These are phyloP conservation scores for Aspergillus transmontanensis DNA, from an alignment of 2,329 filamentous ascomycete species.

Conservation along the genomic window DNA sequence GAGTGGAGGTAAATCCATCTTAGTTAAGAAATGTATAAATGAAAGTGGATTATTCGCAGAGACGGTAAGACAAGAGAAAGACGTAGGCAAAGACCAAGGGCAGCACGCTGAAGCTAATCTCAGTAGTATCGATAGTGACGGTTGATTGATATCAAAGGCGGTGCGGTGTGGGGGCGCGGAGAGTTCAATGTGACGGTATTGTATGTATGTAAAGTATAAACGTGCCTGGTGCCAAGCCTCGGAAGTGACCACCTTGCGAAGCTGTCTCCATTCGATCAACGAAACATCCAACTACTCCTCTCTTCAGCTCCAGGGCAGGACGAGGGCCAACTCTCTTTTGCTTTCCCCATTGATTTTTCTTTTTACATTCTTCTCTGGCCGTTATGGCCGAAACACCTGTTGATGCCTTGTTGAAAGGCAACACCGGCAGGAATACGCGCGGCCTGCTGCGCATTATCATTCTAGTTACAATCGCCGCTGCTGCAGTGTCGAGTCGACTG, in stretches of 20 bases:
- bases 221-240: constrained; percentile 39
- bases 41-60: background rate
- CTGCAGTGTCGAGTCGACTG: constrained; percentile 87
- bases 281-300: constrained; percentile 25
- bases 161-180: constrained; percentile 4
- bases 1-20: constrained; percentile 35
- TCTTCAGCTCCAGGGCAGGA: constrained; percentile 18
- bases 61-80: background rate
- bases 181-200: constrained; percentile 3
- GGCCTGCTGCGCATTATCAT: constrained; percentile 87
- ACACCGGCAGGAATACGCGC: constrained; percentile 77
- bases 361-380: constrained; percentile 36
- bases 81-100: background rate
- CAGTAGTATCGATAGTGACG: background rate
- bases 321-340: constrained; percentile 28
- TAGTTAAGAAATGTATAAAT: background rate
- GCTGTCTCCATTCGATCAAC: constrained; percentile 29
- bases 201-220: constrained; percentile 3
- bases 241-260: constrained; percentile 48
- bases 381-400: constrained; percentile 51
- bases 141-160: background rate
- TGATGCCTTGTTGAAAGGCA: constrained; percentile 71
- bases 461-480: constrained; percentile 84
- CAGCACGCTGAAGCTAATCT: background rate
- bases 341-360: constrained; percentile 33